Conservation (phyloP, 2,329 filamentous ascomycete genomes). For the Ceratocystis alfenasii region DNA sequence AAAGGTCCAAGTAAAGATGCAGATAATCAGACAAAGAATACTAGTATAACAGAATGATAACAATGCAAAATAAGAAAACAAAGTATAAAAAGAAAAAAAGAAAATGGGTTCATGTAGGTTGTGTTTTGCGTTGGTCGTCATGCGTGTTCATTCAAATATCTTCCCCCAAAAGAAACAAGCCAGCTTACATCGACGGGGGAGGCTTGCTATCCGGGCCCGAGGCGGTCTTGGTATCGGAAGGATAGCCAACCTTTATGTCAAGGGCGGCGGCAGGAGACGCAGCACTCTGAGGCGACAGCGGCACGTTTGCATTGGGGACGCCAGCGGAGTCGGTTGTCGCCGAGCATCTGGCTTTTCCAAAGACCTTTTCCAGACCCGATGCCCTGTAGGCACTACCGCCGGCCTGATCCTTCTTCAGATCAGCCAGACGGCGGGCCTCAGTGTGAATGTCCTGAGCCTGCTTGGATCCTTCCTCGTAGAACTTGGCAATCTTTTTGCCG, state of each 20-base stretch:
- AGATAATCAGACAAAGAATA: background rate
- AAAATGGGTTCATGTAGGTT: background rate
- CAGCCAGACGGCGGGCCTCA: constrained; percentile 77
- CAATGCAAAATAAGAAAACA: background rate
- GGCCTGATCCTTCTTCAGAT: constrained; percentile 63
- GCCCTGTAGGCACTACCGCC: constrained; percentile 50
- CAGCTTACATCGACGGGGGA: background rate
- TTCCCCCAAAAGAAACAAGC: background rate
- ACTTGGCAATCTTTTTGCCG: constrained; percentile 73
- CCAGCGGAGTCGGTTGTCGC: constrained; percentile 17
- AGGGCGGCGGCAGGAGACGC: constrained; percentile 1
- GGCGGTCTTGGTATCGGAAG: constrained; percentile 1
- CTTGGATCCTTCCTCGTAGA: constrained; percentile 74
- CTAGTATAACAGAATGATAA: background rate
- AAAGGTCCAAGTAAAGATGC: background rate
- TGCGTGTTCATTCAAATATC: background rate
- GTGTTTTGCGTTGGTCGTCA: constrained; percentile 8
- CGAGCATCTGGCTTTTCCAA: constrained; percentile 39
- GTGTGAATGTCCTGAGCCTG: constrained; percentile 89
- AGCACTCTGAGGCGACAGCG: constrained; percentile 16
- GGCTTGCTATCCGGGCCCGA: constrained; percentile 1
- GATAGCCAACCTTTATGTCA: background rate
- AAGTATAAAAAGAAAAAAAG: background rate
- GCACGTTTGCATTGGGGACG: constrained; percentile 21
- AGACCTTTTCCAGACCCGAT: constrained; percentile 44